Percentiles rank a stretch among this genome's conserved stretches.
These are phyloP conservation scores for Trifolium pratense DNA, from an alignment of 306 rosid genomes.

Conservation along the genomic window DNA sequence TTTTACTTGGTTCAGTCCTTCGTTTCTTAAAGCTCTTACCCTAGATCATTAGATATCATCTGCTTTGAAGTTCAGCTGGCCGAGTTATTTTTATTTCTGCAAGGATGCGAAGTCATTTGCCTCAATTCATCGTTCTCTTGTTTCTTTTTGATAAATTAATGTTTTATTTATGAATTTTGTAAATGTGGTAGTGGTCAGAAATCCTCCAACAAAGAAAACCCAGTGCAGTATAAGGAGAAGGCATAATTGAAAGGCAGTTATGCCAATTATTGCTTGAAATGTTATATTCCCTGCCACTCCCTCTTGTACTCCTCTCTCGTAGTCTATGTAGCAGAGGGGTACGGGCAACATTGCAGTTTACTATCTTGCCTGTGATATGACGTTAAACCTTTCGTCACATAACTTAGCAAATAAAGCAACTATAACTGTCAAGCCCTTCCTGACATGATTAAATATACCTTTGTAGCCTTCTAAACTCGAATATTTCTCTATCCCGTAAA, in stretches of 20 bases:
- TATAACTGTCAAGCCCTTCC: conserved; percentile 6
- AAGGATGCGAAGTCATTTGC: not conserved
- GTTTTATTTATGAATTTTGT: not conserved
- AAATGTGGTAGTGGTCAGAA: not conserved
- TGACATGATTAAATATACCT: conserved; percentile 6
- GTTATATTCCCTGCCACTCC: not conserved
- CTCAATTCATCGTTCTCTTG: not conserved
- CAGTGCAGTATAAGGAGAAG: not conserved
- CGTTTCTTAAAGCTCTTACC: conserved; percentile 12
- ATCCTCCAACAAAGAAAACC: not conserved
- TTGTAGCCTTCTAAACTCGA: not conserved
- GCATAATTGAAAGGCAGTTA: not conserved
- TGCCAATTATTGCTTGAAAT: not conserved
- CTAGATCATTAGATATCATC: not conserved
- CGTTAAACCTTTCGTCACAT: not conserved
- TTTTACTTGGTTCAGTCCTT: conserved; percentile 14
- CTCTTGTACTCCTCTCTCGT: not conserved
- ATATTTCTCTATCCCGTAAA: not conserved
- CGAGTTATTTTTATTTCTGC: conserved; percentile 3
- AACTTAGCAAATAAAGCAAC: not conserved
- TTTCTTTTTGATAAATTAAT: no score
- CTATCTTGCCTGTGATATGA: not conserved
- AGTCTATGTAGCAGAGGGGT: not conserved
- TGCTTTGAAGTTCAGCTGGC: conserved; percentile 17
- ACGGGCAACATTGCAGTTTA: not conserved